phyloP scores from a whole-genome alignment of 768 basidiomycete species.

The Boletus speciosus region DNA sequence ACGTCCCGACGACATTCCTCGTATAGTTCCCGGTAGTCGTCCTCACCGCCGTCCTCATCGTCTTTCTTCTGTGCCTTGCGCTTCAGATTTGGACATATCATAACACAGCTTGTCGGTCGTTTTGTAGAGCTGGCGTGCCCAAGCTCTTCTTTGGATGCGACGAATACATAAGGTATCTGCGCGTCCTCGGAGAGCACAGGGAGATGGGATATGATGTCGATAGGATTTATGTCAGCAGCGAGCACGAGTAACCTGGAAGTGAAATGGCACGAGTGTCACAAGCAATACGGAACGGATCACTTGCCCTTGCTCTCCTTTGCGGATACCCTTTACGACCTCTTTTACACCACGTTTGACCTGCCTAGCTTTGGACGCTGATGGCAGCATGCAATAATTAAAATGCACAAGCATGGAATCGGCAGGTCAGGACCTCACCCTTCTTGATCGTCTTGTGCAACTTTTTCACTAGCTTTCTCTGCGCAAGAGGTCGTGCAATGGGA shows the following conservation, averaged over 20 bases:
- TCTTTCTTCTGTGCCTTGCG: conserved; percentile 63
- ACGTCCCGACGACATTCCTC: conserved; percentile 86
- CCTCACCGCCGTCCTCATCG: conserved; percentile 63
- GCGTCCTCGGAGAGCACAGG: conserved; percentile 94
- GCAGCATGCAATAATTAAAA: not conserved
- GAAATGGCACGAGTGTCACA: conserved; percentile 4
- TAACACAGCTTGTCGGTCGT: conserved; percentile 96
- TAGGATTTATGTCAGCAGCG: conserved; percentile 95
- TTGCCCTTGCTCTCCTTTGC: conserved; percentile 96
- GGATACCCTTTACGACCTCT: conserved; percentile 95
- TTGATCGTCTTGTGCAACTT: conserved; percentile 94
- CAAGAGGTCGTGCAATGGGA: conserved; percentile 92
- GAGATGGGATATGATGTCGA: conserved; percentile 97
- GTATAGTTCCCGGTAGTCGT: conserved; percentile 84
- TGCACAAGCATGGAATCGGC: not conserved
- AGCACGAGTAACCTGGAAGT: conserved; percentile 73
- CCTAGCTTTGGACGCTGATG: conserved; percentile 82
- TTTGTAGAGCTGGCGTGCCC: conserved; percentile 96
- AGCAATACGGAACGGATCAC: conserved; percentile 25
- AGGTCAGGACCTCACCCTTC: conserved; percentile 53
- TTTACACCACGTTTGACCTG: conserved; percentile 98
- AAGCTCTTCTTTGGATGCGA: conserved; percentile 90
- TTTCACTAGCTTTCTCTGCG: conserved; percentile 89
- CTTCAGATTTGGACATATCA: conserved; percentile 84
- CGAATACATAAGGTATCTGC: conserved; percentile 85